A percentile compares a stretch with the other conserved stretches of the same genome.
Conservation (phyloP, 768 basidiomycete species). For the Trichaptum fuscoviolaceum region DNA sequence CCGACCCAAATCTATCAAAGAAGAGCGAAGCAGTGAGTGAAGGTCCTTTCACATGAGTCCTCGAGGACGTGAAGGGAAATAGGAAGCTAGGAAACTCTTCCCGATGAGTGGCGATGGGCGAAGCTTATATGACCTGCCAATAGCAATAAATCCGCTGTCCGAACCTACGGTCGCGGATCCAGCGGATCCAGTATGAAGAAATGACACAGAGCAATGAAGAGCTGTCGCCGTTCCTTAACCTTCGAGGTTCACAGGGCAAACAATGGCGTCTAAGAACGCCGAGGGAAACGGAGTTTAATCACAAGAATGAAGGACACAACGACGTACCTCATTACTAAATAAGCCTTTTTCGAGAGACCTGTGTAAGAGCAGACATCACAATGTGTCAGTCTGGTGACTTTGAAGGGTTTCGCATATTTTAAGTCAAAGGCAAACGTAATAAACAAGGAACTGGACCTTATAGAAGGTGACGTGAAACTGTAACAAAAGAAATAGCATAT, state of each 20-base stretch:
- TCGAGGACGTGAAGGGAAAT: slow-evolving; percentile 32
- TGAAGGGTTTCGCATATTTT: background rate
- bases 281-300: background rate
- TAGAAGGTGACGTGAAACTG: too few species aligned
- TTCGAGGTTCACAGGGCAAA: background rate
- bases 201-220: background rate
- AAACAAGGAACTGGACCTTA: background rate
- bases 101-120: background rate
- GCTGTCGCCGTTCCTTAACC: slow-evolving; percentile 5
- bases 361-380: slow-evolving; percentile 7
- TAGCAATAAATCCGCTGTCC: background rate
- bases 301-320: slow-evolving; percentile 1
- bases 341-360: slow-evolving; percentile 71
- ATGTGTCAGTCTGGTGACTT: slow-evolving; percentile 1
- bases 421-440: background rate
- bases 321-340: slow-evolving; percentile 58
- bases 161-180: background rate
- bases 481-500: too few species aligned
- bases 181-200: background rate
- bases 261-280: background rate
- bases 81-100: slow-evolving; percentile 19
- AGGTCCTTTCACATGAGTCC: background rate
- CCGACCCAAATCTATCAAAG: slow-evolving; percentile 32
- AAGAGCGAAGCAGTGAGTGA: background rate
- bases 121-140: background rate